phyloP scores from a whole-genome alignment of 2,329 filamentous ascomycete species.

The Colletotrichum sp. region DNA sequence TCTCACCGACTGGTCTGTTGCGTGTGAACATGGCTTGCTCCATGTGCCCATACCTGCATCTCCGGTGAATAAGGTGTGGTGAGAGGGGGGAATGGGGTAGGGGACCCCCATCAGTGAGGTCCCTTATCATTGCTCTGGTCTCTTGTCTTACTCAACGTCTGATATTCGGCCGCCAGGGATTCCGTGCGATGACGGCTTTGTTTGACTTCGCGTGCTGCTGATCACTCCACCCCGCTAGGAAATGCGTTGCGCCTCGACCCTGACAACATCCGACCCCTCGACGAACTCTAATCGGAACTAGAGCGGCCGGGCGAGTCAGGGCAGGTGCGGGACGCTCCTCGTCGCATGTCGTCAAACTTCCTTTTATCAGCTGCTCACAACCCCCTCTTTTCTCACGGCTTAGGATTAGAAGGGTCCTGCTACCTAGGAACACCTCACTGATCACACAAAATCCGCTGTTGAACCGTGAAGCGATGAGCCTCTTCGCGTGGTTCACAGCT shows the following conservation, averaged over 20 bases:
- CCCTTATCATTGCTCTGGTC: neutral
- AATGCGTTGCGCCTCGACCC: neutral
- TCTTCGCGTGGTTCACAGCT: neutral
- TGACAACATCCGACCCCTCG: neutral
- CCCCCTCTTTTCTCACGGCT: neutral
- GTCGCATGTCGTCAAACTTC: neutral
- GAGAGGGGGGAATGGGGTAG: neutral
- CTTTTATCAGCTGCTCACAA: neutral
- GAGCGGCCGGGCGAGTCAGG: conserved; percentile 5
- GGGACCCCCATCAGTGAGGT: neutral
- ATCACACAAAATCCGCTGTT: neutral
- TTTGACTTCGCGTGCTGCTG: neutral
- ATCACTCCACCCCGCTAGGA: neutral
- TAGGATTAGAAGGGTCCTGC: neutral
- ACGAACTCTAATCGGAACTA: conserved; percentile 5
- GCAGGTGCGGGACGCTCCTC: neutral
- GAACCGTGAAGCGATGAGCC: conserved; percentile 3
- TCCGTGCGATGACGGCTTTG: neutral
- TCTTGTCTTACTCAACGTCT: neutral
- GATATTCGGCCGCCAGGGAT: neutral
- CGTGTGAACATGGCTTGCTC: neutral
- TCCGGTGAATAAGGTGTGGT: neutral
- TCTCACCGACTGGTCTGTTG: neutral
- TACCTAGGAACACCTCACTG: neutral
- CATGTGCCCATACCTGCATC: neutral